Percentiles rank a stretch among this genome's conserved stretches.
phyloP scores from a whole-genome alignment of 2,329 filamentous ascomycete genomes.

The Pseudogymnoascus sp. region DNA sequence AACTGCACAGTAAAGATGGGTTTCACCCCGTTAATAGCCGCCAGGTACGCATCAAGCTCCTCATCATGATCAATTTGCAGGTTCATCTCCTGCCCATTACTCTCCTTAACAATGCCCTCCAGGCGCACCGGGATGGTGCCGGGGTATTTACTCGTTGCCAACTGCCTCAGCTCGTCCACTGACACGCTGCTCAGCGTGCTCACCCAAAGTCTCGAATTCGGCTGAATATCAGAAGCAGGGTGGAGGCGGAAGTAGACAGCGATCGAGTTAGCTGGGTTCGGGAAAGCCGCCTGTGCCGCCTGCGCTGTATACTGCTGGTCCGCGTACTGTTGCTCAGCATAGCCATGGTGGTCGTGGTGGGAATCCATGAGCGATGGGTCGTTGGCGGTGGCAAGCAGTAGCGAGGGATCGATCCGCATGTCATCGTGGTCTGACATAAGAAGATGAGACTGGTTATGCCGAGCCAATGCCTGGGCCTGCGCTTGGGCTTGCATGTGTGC shows the following conservation, averaged over 20 bases:
- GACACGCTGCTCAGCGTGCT: constrained; percentile 48
- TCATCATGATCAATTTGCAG: constrained; percentile 61
- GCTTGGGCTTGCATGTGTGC: constrained; percentile 13
- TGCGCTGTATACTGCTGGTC: constrained; percentile 30
- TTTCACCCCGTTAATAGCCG: constrained; percentile 37
- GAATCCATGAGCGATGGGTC: constrained; percentile 29
- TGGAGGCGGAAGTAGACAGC: constrained; percentile 63
- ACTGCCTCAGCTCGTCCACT: constrained; percentile 52
- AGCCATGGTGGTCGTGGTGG: constrained; percentile 28
- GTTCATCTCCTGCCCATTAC: constrained; percentile 45
- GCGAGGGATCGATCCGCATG: constrained; percentile 54
- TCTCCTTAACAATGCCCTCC: constrained; percentile 56
- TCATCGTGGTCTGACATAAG: constrained; percentile 36
- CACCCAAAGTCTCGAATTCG: constrained; percentile 52
- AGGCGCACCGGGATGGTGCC: constrained; percentile 50
- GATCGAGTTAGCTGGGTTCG: constrained; percentile 32
- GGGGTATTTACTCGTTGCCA: constrained; percentile 52
- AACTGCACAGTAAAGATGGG: constrained; percentile 28
- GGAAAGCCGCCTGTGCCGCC: constrained; percentile 34
- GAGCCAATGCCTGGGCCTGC: constrained; percentile 16
- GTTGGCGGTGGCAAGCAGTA: constrained; percentile 44
- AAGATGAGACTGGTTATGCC: constrained; percentile 14
- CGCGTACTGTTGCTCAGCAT: constrained; percentile 21
- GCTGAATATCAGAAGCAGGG: constrained; percentile 48
- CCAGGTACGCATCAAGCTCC: constrained; percentile 63